Conservation (phyloP, 768 basidiomycete genomes). For the Rhizopogon rudus region DNA sequence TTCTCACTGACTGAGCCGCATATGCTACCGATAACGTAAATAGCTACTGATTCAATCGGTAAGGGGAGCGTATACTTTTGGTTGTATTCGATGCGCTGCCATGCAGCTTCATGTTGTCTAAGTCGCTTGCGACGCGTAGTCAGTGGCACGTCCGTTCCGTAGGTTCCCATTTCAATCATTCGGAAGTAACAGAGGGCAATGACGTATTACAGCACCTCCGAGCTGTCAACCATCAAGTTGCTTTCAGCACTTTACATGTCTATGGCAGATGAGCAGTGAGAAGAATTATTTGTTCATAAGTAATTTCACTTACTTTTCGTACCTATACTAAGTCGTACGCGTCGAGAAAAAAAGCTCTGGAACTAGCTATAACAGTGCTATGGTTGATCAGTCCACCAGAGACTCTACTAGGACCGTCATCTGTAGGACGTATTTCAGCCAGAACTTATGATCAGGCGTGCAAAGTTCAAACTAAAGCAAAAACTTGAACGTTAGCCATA, state of each 20-base stretch:
- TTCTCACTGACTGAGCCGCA: too few species aligned
- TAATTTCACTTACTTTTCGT: conserved; percentile 19
- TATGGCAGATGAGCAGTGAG: conserved; percentile 12
- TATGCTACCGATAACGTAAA: too few species aligned
- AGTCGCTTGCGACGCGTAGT: conserved; percentile 37
- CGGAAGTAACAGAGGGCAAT: conserved; percentile 42
- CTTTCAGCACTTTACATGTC: conserved; percentile 36
- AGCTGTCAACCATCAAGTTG: conserved; percentile 28
- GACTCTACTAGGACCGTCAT: background rate
- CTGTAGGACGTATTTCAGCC: background rate
- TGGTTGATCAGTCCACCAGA: background rate
- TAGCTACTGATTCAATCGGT: conserved; percentile 16
- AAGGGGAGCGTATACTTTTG: conserved; percentile 32
- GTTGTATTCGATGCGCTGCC: conserved; percentile 39
- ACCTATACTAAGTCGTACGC: conserved; percentile 32
- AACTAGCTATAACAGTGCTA: conserved; percentile 27
- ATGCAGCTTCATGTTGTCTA: conserved; percentile 39
- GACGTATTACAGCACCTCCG: conserved; percentile 40
- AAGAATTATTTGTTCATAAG: background rate
- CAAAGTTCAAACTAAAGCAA: too few species aligned
- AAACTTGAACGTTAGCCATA: too few species aligned
- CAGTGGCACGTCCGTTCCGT: conserved; percentile 24
- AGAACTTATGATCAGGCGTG: background rate
- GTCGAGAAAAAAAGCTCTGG: conserved; percentile 36
- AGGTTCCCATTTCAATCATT: conserved; percentile 30